Evolutionary conservation across 139 green algal species (phyloP).

Genomic region (Choricystis sp.): DNA sequence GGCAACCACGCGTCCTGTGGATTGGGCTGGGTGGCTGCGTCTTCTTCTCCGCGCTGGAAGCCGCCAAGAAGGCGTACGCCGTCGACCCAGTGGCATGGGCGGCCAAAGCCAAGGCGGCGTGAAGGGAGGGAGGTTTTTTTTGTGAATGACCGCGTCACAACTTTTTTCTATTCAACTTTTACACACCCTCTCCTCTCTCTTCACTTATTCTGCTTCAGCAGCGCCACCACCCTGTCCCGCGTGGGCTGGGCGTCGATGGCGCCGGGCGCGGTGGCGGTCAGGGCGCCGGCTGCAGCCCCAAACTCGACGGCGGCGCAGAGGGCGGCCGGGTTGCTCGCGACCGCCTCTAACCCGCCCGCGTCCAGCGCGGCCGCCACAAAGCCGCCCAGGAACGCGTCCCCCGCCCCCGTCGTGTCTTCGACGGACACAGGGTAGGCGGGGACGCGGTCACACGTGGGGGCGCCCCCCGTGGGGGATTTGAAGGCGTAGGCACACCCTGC

Average conservation of each 20-base stretch:
- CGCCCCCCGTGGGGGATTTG: background rate
- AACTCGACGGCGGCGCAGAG: constrained; percentile 45
- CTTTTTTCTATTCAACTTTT: too few relatives aligned
- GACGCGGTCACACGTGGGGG: constrained; percentile 16
- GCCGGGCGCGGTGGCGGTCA: constrained; percentile 46
- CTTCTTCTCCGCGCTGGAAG: constrained; percentile 73
- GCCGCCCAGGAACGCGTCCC: constrained; percentile 66
- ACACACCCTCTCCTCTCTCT: too few relatives aligned
- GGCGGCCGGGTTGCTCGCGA: constrained; percentile 23
- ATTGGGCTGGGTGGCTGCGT: constrained; percentile 86
- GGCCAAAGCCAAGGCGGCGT: too few relatives aligned
- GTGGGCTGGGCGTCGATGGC: constrained; percentile 61
- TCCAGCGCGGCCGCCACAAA: constrained; percentile 21
- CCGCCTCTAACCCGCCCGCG: constrained; percentile 36
- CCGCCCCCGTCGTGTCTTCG: constrained; percentile 73
- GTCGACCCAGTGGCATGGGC: constrained; percentile 8
- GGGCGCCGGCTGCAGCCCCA: constrained; percentile 30
- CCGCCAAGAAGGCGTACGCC: constrained; percentile 34
- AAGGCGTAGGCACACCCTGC: constrained; percentile 62
- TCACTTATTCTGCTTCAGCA: too few relatives aligned
- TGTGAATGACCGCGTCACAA: too few relatives aligned
- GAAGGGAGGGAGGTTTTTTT: too few relatives aligned
- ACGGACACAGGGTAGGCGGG: constrained; percentile 48
- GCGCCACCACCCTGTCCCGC: constrained; percentile 26
- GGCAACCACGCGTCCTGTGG: constrained; percentile 88